These are phyloP conservation scores for Waltergamsia citrina DNA, from an alignment of 2,329 filamentous ascomycete species.

Conservation along the genomic window DNA sequence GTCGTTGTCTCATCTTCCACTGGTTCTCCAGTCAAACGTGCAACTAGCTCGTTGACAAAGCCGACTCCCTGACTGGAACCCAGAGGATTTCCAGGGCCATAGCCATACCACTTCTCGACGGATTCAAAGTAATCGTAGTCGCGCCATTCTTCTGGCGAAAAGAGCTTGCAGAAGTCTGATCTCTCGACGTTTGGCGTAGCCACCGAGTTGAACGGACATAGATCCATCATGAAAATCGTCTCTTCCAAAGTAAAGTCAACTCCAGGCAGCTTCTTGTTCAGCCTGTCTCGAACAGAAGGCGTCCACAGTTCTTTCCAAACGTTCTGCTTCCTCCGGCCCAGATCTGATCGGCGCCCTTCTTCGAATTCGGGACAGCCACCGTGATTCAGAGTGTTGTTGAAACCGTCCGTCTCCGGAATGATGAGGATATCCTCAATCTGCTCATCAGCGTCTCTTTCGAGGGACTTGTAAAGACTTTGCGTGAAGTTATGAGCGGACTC, in stretches of 20 bases:
- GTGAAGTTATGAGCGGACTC: constrained; percentile 69
- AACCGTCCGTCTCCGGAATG: constrained; percentile 54
- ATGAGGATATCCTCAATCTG: constrained; percentile 48
- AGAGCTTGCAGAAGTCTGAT: constrained; percentile 69
- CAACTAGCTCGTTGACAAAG: constrained; percentile 79
- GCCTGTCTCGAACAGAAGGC: constrained; percentile 54
- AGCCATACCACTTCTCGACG: constrained; percentile 79
- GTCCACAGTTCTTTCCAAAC: constrained; percentile 56
- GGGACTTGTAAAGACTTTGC: constrained; percentile 53
- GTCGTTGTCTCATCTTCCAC: constrained; percentile 67
- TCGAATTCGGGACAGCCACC: constrained; percentile 65
- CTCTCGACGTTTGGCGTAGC: constrained; percentile 40
- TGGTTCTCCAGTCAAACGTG: constrained; percentile 60
- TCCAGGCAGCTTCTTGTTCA: constrained; percentile 61
- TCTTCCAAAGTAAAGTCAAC: constrained; percentile 54
- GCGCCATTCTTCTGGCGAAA: constrained; percentile 63
- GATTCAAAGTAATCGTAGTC: constrained; percentile 74
- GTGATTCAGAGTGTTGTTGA: constrained; percentile 79
- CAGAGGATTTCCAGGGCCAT: constrained; percentile 65
- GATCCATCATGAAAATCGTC: constrained; percentile 70
- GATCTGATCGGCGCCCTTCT: constrained; percentile 36
- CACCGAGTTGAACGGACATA: constrained; percentile 82
- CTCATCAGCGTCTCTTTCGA: constrained; percentile 25
- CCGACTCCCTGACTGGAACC: constrained; percentile 81
- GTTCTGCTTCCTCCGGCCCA: constrained; percentile 40